phyloP scores from a whole-genome alignment of 257 asterid species.

The Galeopsis tetrahit region DNA sequence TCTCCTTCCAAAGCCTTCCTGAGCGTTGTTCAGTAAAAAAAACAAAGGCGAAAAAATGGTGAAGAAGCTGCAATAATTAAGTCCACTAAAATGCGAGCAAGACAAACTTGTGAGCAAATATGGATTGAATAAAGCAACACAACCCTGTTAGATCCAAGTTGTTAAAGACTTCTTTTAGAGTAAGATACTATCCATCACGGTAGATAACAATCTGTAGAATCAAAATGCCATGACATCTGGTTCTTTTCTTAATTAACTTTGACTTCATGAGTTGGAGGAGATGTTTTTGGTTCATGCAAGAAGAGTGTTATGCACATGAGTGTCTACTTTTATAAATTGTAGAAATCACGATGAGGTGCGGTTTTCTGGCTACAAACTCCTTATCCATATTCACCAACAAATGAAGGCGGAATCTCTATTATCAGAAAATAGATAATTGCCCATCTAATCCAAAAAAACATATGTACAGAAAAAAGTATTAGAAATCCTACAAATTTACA shows the following conservation, averaged over 20 bases:
- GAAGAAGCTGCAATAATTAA: slow-evolving; percentile 56
- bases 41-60: no score
- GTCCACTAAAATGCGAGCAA: slow-evolving; percentile 17
- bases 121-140: slow-evolving; percentile 28
- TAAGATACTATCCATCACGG: slow-evolving; percentile 91
- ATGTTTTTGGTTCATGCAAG: slow-evolving; percentile 97
- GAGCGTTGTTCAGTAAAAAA: no score
- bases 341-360: slow-evolving; percentile 96
- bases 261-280: slow-evolving; percentile 90
- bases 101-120: slow-evolving; percentile 15
- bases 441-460: slow-evolving; percentile 24
- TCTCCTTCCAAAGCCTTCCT: no score
- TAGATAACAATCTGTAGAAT: slow-evolving; percentile 78
- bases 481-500: no score
- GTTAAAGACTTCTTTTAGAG: slow-evolving; percentile 93
- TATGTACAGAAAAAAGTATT: slow-evolving; percentile 31
- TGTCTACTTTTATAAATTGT: slow-evolving; percentile 92
- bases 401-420: slow-evolving; percentile 89
- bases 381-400: slow-evolving; percentile 78
- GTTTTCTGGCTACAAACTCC: slow-evolving; percentile 90
- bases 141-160: slow-evolving; percentile 93
- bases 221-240: slow-evolving; percentile 44
- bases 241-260: slow-evolving; percentile 79
- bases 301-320: slow-evolving; percentile 95
- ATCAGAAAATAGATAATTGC: slow-evolving; percentile 29